These are phyloP conservation scores for Alternaria gansuensis DNA, from an alignment of 2,329 filamentous ascomycete species.

Conservation along the genomic window DNA sequence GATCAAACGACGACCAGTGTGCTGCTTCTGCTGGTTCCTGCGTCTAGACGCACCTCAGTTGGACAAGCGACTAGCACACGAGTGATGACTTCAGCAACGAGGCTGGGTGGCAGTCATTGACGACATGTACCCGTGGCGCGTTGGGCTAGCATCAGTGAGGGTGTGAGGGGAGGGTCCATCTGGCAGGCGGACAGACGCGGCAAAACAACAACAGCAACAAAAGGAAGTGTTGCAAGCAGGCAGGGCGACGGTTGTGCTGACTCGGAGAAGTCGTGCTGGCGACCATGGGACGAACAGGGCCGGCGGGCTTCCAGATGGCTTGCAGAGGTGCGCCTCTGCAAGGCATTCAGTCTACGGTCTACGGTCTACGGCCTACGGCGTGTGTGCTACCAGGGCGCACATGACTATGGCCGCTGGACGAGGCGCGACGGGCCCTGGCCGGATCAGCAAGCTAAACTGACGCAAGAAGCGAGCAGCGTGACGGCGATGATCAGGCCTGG, in stretches of 20 bases:
- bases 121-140: constrained; percentile 28
- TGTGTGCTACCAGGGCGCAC: neutral
- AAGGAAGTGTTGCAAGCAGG: neutral
- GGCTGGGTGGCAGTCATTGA: constrained; percentile 28
- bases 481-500: constrained; percentile 27
- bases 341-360: neutral
- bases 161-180: neutral
- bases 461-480: constrained; percentile 18
- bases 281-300: constrained; percentile 12
- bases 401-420: constrained; percentile 12
- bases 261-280: constrained; percentile 1
- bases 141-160: constrained; percentile 2
- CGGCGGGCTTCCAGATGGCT: constrained; percentile 11
- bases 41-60: constrained; percentile 40
- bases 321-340: constrained; percentile 8
- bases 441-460: constrained; percentile 12
- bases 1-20: constrained; percentile 51
- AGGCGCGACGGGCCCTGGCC: constrained; percentile 3
- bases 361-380: neutral
- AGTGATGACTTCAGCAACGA: constrained; percentile 30
- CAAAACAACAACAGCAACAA: neutral
- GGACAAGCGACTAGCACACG: constrained; percentile 38
- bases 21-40: constrained; percentile 51
- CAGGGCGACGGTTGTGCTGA: neutral
- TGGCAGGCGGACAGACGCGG: constrained; percentile 20